A percentile compares a stretch with the other conserved stretches of the same genome.
These are phyloP conservation scores for Mayamaea pseudoterrestris DNA, from an alignment of 108 stramenopile species.

Conservation along the genomic window DNA sequence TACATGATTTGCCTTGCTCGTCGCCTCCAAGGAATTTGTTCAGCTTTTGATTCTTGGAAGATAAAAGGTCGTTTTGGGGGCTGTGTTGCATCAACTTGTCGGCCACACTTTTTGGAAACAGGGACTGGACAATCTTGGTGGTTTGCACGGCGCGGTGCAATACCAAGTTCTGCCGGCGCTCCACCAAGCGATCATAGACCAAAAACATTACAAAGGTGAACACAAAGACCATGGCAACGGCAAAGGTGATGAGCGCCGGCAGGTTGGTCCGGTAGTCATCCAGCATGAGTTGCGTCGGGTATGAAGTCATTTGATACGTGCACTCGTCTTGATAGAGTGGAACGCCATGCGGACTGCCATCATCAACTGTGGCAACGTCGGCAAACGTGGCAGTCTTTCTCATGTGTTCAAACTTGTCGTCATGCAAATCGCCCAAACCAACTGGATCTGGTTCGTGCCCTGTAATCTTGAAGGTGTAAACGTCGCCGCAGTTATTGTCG, in stretches of 20 bases:
- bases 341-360: no score
- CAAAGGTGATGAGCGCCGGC: constrained; percentile 3
- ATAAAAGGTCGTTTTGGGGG: neutral
- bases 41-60: neutral
- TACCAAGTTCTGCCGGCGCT: constrained; percentile 6
- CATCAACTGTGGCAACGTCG: neutral
- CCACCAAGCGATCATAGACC: constrained; percentile 6
- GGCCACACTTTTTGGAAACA: constrained; percentile 5
- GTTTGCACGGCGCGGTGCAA: constrained; percentile 3
- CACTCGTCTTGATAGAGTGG: no score
- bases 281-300: neutral
- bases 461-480: neutral
- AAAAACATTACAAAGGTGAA: constrained; percentile 6
- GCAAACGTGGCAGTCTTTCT: neutral
- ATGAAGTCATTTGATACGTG: neutral
- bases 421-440: constrained; percentile 5
- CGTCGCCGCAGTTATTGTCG: constrained; percentile 2
- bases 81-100: neutral
- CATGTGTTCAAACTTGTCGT: neutral
- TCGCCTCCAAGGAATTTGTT: neutral
- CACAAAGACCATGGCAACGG: constrained; percentile 9
- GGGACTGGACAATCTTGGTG: constrained; percentile 1
- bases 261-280: neutral
- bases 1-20: neutral
- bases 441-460: neutral